A percentile compares a stretch with the other conserved stretches of the same genome.
phyloP scores from a whole-genome alignment of 2,329 filamentous ascomycete genomes.

The Fusarium sp. region DNA sequence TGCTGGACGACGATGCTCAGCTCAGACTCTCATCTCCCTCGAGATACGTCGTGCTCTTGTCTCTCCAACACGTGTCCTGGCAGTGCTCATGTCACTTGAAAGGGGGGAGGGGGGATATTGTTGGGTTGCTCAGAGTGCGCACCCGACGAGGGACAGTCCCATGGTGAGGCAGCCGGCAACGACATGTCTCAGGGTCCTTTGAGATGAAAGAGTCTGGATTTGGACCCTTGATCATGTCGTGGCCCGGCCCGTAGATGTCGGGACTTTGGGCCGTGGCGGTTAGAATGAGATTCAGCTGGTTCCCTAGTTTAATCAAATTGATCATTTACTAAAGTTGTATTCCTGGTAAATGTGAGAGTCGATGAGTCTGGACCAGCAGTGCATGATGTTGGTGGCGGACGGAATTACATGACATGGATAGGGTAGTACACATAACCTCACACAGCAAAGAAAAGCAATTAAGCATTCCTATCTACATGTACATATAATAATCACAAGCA shows the following conservation, averaged over 20 bases:
- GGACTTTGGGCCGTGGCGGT: neutral
- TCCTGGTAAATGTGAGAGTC: neutral
- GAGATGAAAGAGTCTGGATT: neutral
- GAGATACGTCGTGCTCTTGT: constrained; percentile 24
- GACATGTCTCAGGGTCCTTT: constrained; percentile 27
- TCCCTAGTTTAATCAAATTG: neutral
- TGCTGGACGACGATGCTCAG: constrained; percentile 5
- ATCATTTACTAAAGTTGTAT: neutral
- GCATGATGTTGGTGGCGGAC: neutral
- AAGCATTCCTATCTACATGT: too few species aligned
- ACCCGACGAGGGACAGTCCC: constrained; percentile 29
- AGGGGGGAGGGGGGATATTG: neutral
- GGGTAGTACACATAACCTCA: neutral
- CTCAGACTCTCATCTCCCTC: constrained; percentile 6
- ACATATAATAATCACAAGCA: neutral
- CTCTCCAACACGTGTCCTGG: constrained; percentile 34
- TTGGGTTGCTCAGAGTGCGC: constrained; percentile 31
- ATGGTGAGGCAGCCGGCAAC: constrained; percentile 22
- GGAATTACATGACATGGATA: neutral
- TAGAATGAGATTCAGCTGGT: neutral
- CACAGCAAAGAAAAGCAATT: neutral
- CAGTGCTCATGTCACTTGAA: constrained; percentile 18
- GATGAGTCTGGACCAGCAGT: neutral
- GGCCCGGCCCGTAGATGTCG: neutral
- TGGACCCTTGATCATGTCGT: neutral